Percentiles rank a stretch among this genome's conserved stretches.
phyloP scores from a whole-genome alignment of 306 rosid species.

The Cyclanthera cordifolia region DNA sequence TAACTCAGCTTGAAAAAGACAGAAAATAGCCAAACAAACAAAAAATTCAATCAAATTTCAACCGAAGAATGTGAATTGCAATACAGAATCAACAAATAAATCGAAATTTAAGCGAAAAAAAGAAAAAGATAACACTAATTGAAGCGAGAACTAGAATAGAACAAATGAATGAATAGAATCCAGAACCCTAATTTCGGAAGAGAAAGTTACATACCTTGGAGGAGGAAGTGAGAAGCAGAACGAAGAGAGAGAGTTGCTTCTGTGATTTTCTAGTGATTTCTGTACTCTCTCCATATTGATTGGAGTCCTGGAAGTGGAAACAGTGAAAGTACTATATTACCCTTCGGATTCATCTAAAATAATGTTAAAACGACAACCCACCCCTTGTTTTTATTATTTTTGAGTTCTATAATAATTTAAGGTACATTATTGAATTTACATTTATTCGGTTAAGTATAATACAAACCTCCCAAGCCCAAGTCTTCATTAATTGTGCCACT shows the following conservation, averaged over 20 bases:
- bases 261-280: not conserved
- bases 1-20: not conserved
- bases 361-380: not conserved
- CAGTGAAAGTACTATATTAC: not conserved
- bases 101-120: not conserved
- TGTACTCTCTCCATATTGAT: slow-evolving; percentile 6
- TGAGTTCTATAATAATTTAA: too few species aligned
- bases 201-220: not conserved
- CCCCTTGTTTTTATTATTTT: too few species aligned
- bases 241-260: not conserved
- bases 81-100: not conserved
- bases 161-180: not conserved
- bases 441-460: too few species aligned
- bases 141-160: not conserved
- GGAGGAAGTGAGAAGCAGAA: not conserved
- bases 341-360: not conserved
- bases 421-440: too few species aligned
- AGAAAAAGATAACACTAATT: not conserved
- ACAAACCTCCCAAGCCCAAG: too few species aligned
- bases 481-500: too few species aligned
- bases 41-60: not conserved
- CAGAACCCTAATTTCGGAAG: not conserved
- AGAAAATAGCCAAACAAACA: not conserved
- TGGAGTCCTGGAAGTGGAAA: not conserved
- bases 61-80: not conserved